A percentile compares a stretch with the other conserved stretches of the same genome.
Evolutionary conservation across 2,329 filamentous ascomycete genomes (phyloP).

Genomic region (Colletotrichum musae): DNA sequence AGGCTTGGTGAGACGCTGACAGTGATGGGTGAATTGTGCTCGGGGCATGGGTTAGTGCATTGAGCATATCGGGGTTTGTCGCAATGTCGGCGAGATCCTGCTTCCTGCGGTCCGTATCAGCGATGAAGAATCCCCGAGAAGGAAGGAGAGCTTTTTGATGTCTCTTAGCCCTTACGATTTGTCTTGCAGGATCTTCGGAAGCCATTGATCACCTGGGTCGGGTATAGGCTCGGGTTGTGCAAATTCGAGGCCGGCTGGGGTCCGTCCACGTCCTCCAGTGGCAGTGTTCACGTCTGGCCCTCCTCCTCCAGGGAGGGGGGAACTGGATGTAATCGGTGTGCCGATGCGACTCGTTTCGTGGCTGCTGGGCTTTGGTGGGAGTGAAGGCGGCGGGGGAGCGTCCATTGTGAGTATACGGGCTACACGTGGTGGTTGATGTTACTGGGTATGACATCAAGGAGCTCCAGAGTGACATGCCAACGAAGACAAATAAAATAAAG

Average conservation of each 20-base stretch:
- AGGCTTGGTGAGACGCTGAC: conserved; percentile 72
- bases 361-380: conserved; percentile 79
- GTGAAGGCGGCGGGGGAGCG: conserved; percentile 69
- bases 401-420: conserved; percentile 12
- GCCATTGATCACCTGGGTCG: conserved; percentile 81
- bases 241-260: conserved; percentile 19
- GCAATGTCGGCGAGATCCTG: conserved; percentile 82
- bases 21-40: conserved; percentile 81
- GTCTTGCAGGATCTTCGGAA: conserved; percentile 82
- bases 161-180: conserved; percentile 78
- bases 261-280: conserved; percentile 27
- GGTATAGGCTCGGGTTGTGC: conserved; percentile 56
- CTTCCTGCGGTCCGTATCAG: conserved; percentile 68
- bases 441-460: no score
- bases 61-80: conserved; percentile 75
- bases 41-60: conserved; percentile 79
- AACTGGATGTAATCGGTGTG: conserved; percentile 69
- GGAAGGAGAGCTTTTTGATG: conserved; percentile 50
- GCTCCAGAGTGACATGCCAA: no score
- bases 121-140: conserved; percentile 18
- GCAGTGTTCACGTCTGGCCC: conserved; percentile 39
- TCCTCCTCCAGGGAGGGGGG: conserved; percentile 47
- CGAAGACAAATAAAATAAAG: no score
- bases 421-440: no score
- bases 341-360: conserved; percentile 77